These are phyloP conservation scores for Mucor saturninus DNA, from an alignment of 371 early-diverging fungal species.

Conservation along the genomic window DNA sequence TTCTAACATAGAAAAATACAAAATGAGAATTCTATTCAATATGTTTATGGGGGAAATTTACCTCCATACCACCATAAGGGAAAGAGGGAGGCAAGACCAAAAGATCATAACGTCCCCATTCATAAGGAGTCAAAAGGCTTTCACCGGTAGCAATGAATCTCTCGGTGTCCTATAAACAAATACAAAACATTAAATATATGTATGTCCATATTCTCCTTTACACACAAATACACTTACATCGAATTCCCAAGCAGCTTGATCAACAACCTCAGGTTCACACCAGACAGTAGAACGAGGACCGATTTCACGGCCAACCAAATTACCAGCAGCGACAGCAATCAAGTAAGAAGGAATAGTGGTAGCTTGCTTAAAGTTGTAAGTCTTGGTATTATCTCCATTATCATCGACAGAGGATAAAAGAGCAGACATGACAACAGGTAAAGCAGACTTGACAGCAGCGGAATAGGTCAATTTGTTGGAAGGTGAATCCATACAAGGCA, in stretches of 20 bases:
- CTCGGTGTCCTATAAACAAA: conserved; percentile 73
- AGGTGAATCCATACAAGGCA: conserved; percentile 95
- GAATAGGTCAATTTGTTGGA: conserved; percentile 89
- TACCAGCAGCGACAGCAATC: conserved; percentile 93
- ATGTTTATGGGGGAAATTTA: conserved; percentile 7
- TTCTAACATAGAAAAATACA: conserved; percentile 54
- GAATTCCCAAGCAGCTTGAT: conserved; percentile 94
- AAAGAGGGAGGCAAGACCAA: conserved; percentile 84
- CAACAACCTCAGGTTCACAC: conserved; percentile 93
- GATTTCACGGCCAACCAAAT: conserved; percentile 77
- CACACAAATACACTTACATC: conserved; percentile 35
- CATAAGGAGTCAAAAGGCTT: conserved; percentile 86
- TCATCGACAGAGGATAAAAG: conserved; percentile 46
- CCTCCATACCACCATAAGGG: conserved; percentile 98
- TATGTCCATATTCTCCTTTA: background rate
- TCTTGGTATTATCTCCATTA: conserved; percentile 45
- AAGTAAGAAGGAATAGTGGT: conserved; percentile 89
- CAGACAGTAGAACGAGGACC: conserved; percentile 94
- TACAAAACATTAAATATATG: background rate
- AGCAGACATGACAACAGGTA: conserved; percentile 50
- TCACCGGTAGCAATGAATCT: conserved; percentile 86
- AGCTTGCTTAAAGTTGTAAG: conserved; percentile 74
- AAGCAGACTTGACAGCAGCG: conserved; percentile 75
- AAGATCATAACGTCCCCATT: conserved; percentile 97
- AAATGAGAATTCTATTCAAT: background rate